Evolutionary conservation across 2,329 filamentous ascomycete species (phyloP), one percentile per base, ranked within the genome.

Genomic region (Cytospora piceicola): DNA sequence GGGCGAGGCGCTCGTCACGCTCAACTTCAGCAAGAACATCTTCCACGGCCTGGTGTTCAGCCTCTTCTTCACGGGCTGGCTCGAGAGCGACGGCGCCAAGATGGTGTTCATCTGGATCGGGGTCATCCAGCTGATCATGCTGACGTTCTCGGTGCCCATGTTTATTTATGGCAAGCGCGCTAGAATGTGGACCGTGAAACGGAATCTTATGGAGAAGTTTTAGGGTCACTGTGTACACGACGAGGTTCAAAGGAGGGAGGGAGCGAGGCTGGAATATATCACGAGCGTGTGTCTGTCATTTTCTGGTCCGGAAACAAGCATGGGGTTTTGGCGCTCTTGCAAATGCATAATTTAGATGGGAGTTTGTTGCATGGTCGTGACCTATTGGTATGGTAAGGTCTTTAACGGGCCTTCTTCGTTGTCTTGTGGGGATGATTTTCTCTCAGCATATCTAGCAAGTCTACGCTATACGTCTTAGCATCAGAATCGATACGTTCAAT

Each of bases 1-100:
- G 0, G 94, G 93, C 24, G 94, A 98, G 77, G 94, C 94, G 3
- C 83, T 98, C 39, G 95, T 98, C 17, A 97, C 94, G 24, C 81
- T 98, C 70, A 98, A 97, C 74, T 95, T 97, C 74, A 89, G 88
- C 78, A 98, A 98, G 82, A 98, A 97, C 74, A 85, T 97, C 63
- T 86, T 97, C 30, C 94, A 98, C 72, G 94, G 94, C 0, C 81
- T 98, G 61, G 84, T 97, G 0, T 98, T 97, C 74, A 87, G 91
- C 67, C 81, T 97, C 58, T 97, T 98, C 76, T 91, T 97, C 71
- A 92, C 92, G 4, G 82, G 86, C 63, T 98, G 94, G 94, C 81
- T 98, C 27, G 85, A 90, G 36, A 75, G 78, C 1, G 89, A 93
- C 65, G 94, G 94, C 0, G 83, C 90, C 14, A 92, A 90, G 77